phyloP scores from a whole-genome alignment of 176 grass and related monocot genomes.

The Zea luxurians region DNA sequence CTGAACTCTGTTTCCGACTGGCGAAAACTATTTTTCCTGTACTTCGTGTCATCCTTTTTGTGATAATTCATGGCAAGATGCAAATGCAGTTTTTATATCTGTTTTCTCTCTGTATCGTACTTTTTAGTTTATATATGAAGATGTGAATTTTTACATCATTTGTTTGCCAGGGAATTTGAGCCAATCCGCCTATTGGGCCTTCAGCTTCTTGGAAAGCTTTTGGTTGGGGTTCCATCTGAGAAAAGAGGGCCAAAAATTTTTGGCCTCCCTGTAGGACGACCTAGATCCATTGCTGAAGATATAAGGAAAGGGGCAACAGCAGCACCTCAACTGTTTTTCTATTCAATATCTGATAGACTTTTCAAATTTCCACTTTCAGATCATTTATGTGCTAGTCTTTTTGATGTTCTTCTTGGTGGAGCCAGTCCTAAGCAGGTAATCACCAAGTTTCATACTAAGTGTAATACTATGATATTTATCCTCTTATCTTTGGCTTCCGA shows the following conservation, averaged over 20 bases:
- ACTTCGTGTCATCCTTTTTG: conserved; percentile 12
- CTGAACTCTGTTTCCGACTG: background rate
- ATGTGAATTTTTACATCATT: conserved; percentile 28
- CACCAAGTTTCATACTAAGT: conserved; percentile 14
- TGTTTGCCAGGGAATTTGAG: conserved; percentile 71
- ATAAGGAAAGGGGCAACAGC: conserved; percentile 52
- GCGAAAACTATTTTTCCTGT: conserved; percentile 16
- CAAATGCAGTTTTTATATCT: background rate
- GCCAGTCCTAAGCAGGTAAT: conserved; percentile 98
- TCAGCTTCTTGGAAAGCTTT: conserved; percentile 90
- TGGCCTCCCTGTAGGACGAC: conserved; percentile 68
- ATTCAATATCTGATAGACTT: conserved; percentile 77
- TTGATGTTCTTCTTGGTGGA: conserved; percentile 98
- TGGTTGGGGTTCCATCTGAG: conserved; percentile 82
- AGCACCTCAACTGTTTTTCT: conserved; percentile 64
- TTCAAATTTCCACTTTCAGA: conserved; percentile 90
- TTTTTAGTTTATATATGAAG: conserved; percentile 29
- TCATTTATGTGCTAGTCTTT: conserved; percentile 84
- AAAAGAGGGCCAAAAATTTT: conserved; percentile 82
- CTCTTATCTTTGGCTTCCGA: conserved; percentile 1
- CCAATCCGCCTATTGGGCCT: conserved; percentile 88
- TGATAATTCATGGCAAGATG: conserved; percentile 37
- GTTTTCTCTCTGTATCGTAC: conserved; percentile 30
- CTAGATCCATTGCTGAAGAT: conserved; percentile 69
- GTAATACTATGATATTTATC: conserved; percentile 18